Evolutionary conservation across 768 basidiomycete species (phyloP).

Genomic region (Agrocybe pediades): DNA sequence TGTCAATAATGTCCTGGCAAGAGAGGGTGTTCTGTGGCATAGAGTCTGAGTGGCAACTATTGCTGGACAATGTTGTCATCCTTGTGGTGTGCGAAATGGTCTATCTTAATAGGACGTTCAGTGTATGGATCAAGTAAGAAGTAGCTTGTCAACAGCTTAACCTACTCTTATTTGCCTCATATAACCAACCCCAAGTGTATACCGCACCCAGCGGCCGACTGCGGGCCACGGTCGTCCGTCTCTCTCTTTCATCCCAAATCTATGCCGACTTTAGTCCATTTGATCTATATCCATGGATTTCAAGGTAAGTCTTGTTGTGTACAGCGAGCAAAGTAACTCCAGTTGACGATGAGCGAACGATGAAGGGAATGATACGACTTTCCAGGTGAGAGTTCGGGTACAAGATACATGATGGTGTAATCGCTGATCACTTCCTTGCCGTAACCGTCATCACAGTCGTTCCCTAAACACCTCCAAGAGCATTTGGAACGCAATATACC

Average conservation of each 20-base stretch:
- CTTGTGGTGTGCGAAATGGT: no score
- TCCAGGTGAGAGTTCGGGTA: constrained; percentile 40
- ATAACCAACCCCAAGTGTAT: neutral
- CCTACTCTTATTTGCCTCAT: neutral
- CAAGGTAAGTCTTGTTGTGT: constrained; percentile 45
- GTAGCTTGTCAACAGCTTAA: neutral
- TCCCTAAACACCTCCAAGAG: constrained; percentile 55
- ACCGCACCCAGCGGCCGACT: neutral
- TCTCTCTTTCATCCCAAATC: neutral
- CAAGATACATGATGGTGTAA: neutral
- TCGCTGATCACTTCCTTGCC: constrained; percentile 1
- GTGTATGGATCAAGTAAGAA: no score
- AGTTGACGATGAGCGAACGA: constrained; percentile 1
- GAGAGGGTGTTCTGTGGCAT: no score
- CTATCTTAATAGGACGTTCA: no score
- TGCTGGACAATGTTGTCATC: no score
- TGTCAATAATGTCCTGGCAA: no score
- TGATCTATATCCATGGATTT: constrained; percentile 63
- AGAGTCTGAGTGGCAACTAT: no score
- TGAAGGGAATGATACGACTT: constrained; percentile 57
- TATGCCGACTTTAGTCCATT: constrained; percentile 40
- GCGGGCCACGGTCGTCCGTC: neutral
- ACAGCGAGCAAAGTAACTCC: neutral
- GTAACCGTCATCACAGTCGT: constrained; percentile 39
- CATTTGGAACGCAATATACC: constrained; percentile 38